These are phyloP conservation scores for Fusarium nelsonii DNA, from an alignment of 2,329 filamentous ascomycete genomes.

Conservation along the genomic window DNA sequence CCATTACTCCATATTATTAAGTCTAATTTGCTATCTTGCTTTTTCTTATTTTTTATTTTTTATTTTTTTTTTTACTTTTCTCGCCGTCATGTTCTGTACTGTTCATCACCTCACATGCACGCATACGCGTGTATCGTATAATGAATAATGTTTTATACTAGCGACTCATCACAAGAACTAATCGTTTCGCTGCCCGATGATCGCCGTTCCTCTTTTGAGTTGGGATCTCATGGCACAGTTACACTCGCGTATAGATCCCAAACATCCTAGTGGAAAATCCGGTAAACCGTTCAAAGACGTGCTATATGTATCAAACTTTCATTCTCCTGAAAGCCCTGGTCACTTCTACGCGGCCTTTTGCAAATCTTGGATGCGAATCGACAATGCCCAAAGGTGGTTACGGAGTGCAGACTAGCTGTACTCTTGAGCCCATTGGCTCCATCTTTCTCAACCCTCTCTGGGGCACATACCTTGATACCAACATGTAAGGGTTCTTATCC, in stretches of 20 bases:
- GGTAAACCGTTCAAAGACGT: neutral
- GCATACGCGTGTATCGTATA: too few species aligned
- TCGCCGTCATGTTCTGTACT: neutral
- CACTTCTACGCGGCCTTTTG: neutral
- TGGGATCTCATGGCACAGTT: conserved; percentile 18
- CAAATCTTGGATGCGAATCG: conserved; percentile 6
- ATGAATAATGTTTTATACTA: neutral
- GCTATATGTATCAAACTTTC: neutral
- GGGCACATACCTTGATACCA: neutral
- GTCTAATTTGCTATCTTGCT: neutral
- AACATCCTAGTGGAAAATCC: conserved; percentile 5
- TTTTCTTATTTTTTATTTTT: neutral
- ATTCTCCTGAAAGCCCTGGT: conserved; percentile 13
- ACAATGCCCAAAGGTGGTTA: conserved; percentile 6
- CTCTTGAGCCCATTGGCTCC: neutral
- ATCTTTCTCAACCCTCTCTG: neutral
- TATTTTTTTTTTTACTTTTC: conserved; percentile 27
- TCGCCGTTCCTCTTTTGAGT: neutral
- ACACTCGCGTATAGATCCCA: conserved; percentile 20
- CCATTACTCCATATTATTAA: neutral
- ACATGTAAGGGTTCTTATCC: neutral
- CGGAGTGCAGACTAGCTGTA: neutral
- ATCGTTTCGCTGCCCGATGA: conserved; percentile 18
- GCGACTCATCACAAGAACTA: conserved; percentile 22
- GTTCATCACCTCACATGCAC: neutral